Evolutionary conservation across 2,329 filamentous ascomycete species (phyloP).

Genomic region (Chaetomiaceae sp.): DNA sequence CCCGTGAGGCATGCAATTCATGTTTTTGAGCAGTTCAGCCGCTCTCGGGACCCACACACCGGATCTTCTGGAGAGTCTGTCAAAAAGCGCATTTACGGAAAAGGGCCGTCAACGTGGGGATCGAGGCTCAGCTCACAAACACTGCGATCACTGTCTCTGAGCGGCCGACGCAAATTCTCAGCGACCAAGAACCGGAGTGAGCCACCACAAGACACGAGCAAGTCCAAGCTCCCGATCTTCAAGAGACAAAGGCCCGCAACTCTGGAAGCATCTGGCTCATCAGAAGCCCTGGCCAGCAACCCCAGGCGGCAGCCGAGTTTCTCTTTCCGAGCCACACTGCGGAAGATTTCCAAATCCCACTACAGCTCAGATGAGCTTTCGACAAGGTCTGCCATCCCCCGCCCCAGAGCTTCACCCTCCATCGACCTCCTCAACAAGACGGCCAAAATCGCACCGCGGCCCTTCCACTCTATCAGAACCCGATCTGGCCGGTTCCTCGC

Average conservation of each 20-base stretch:
- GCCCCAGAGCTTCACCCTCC: not conserved
- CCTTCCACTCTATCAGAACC: conserved; percentile 6
- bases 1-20: conserved; percentile 26
- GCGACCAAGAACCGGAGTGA: not conserved
- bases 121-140: not conserved
- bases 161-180: not conserved
- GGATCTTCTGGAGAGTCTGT: not conserved
- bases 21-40: conserved; percentile 26
- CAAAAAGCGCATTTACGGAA: not conserved
- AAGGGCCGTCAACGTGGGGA: not conserved
- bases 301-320: conserved; percentile 15
- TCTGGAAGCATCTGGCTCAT: not conserved
- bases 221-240: not conserved
- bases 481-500: conserved; percentile 7
- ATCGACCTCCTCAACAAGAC: conserved; percentile 13
- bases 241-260: conserved; percentile 1
- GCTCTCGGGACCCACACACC: not conserved
- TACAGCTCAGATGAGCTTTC: not conserved
- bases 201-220: not conserved
- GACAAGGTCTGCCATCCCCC: not conserved
- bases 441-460: not conserved
- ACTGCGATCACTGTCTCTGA: conserved; percentile 8
- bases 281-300: not conserved
- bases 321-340: conserved; percentile 13
- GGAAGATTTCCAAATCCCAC: conserved; percentile 10